A percentile compares a stretch with the other conserved stretches of the same genome.
These are phyloP conservation scores for Panus rudis DNA, from an alignment of 768 basidiomycete genomes.

Conservation along the genomic window DNA sequence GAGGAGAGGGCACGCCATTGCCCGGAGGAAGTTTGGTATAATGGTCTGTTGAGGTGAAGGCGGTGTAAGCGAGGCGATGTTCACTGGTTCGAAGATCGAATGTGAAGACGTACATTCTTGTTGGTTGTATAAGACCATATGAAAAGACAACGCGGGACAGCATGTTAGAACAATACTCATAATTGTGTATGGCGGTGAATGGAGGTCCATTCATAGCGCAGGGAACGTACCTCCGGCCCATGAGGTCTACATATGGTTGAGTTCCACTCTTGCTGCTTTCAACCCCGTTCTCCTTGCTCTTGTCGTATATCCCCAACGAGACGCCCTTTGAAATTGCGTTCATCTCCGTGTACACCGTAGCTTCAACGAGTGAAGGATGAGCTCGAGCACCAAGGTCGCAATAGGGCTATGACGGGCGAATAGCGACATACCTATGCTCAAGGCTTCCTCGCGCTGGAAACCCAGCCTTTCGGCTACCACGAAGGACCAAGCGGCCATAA, in stretches of 20 bases:
- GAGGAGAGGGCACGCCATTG: constrained; percentile 83
- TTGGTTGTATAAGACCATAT: not conserved
- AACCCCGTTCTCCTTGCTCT: constrained; percentile 43
- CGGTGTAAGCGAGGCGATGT: constrained; percentile 4
- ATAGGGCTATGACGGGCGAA: constrained; percentile 1
- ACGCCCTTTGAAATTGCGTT: constrained; percentile 84
- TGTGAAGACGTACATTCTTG: not conserved
- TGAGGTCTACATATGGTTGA: constrained; percentile 82
- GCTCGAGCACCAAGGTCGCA: constrained; percentile 10
- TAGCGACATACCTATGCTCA: constrained; percentile 68
- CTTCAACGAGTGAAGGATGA: constrained; percentile 32
- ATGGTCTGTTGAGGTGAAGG: constrained; percentile 44
- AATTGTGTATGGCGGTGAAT: not conserved
- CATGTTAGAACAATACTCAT: too few species aligned
- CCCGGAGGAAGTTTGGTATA: constrained; percentile 57
- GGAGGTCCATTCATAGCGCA: not conserved
- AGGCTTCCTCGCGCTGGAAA: constrained; percentile 81
- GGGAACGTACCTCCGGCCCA: constrained; percentile 57
- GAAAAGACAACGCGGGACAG: not conserved
- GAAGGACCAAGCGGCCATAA: constrained; percentile 92
- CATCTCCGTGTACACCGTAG: constrained; percentile 90
- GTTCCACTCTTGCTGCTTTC: constrained; percentile 50
- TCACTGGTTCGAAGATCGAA: not conserved
- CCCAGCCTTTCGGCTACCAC: constrained; percentile 81
- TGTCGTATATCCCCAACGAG: constrained; percentile 69